phyloP scores from a whole-genome alignment of 164 flowering plant species.

The Tinospora cordifolia region DNA sequence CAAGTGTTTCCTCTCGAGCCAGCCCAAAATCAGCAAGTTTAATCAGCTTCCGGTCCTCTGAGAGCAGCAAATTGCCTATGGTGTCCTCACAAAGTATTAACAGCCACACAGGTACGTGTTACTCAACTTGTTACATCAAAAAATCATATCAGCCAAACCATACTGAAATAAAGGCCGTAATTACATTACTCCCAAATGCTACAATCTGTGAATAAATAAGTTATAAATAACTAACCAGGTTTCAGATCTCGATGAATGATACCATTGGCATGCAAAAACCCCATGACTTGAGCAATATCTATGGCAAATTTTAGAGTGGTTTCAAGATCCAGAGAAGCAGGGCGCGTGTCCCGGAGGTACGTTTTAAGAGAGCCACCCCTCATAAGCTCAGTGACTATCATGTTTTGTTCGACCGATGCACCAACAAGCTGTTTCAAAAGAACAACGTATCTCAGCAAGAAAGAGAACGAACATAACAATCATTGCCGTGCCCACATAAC shows the following conservation, averaged over 20 bases:
- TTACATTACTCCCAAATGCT: not conserved
- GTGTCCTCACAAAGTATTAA: not conserved
- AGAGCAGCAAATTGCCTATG: conserved; percentile 54
- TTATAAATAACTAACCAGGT: conserved; percentile 18
- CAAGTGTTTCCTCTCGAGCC: conserved; percentile 51
- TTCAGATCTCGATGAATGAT: conserved; percentile 34
- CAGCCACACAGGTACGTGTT: not conserved
- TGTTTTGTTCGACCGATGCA: conserved; percentile 18
- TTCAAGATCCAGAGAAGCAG: conserved; percentile 17
- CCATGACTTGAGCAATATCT: conserved; percentile 28
- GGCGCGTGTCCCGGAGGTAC: conserved; percentile 17
- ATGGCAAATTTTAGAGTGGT: conserved; percentile 22
- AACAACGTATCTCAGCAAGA: conserved; percentile 11
- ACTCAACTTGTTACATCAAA: not conserved
- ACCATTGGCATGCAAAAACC: conserved; percentile 27
- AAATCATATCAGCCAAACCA: not conserved
- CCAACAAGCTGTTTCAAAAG: conserved; percentile 31
- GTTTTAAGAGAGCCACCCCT: conserved; percentile 22
- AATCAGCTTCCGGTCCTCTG: conserved; percentile 39
- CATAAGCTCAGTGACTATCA: conserved; percentile 27
- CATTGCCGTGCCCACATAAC: not conserved
- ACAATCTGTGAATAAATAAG: not conserved
- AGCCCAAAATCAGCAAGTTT: conserved; percentile 71
- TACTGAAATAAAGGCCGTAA: not conserved
- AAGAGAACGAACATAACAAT: not conserved